Base-by-base conservation (phyloP, 1,284 basidiomycete genomes). In the Fistulinella cinereoalba region DNA sequence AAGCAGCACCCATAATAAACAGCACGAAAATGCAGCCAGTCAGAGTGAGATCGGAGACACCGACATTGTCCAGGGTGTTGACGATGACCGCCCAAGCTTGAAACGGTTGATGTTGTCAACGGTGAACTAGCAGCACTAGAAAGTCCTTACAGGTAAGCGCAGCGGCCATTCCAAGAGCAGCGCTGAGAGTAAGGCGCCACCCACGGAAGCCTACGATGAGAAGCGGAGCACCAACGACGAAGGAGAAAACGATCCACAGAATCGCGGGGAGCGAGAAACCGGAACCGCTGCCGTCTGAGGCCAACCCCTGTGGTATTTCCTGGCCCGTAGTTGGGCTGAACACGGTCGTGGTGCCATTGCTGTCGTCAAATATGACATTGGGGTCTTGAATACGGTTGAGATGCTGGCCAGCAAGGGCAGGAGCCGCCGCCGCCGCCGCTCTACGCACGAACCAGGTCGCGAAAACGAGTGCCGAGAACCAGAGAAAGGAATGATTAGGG, bases 71-170 rank as follows among this genome's bases (percentile, higher is more conserved):
- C 6, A 79, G 62, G 1, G 76, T 73, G 61, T 83, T 85, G 46
- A 81, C 68, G 44, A 85, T 70, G 28, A 80, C 76, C 9, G 76
- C 71, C 82, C 81, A 83, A 16, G 76, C 81, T 56, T 81, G 52
- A 6, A 28, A 6, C 27, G 31, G 37, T 51, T 47, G 51, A 50
- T 44, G 19, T 32, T 41, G n/a, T 46, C 28, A 13, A 37, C 12
- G 12, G 32, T 4, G 21, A 43, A n/a, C n/a, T n/a, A n/a, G n/a
- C n/a, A n/a, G n/a, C 12, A 25, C 15, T 49, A 47, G 31, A 5
- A 21, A 44, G 25, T 25, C 19, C 80, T 52, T 58, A 84, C 82
- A 61, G 41, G 69, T 71, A 12, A 81, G 70, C 7, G 71, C 66
- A 3, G 64, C 61, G n/a, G 73, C 70, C 13, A 79, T 54, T 2